phyloP scores from a whole-genome alignment of 176 grass and related monocot genomes.

The Phragmites australis region DNA sequence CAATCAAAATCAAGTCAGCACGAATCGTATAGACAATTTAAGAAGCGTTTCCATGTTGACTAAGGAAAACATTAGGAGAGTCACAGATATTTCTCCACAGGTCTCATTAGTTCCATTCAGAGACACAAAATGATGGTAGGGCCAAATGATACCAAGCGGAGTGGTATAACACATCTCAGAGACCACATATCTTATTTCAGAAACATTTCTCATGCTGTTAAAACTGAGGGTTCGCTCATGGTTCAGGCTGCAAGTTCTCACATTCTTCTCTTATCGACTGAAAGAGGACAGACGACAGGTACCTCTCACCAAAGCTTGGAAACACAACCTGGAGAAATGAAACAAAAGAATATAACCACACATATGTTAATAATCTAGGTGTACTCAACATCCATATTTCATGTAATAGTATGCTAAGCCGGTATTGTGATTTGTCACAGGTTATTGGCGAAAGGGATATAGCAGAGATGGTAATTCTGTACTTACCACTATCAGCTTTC shows the following conservation, averaged over 20 bases:
- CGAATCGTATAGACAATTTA: background rate
- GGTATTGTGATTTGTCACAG: background rate
- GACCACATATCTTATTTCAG: slow-evolving; percentile 13
- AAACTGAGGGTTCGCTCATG: slow-evolving; percentile 42
- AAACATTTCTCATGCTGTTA: slow-evolving; percentile 32
- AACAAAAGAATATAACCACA: slow-evolving; percentile 1
- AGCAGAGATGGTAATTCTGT: background rate
- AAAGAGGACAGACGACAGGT: slow-evolving; percentile 78
- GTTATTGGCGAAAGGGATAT: background rate
- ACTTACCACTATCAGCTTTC: slow-evolving; percentile 81
- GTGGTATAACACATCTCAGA: background rate
- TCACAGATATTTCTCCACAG: background rate
- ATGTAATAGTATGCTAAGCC: background rate
- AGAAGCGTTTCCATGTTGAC: background rate
- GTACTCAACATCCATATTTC: background rate
- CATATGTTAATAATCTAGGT: background rate
- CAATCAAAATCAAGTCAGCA: slow-evolving; percentile 18
- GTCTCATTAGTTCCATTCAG: background rate
- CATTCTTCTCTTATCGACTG: slow-evolving; percentile 87
- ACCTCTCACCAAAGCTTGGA: slow-evolving; percentile 97
- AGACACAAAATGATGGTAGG: background rate
- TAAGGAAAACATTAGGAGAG: background rate
- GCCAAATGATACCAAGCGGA: background rate
- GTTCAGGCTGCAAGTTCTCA: slow-evolving; percentile 86
- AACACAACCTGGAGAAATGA: slow-evolving; percentile 68